Conservation (phyloP, 192 early-diverging fungal genomes). For the Phlyctochytrium arcticum region DNA sequence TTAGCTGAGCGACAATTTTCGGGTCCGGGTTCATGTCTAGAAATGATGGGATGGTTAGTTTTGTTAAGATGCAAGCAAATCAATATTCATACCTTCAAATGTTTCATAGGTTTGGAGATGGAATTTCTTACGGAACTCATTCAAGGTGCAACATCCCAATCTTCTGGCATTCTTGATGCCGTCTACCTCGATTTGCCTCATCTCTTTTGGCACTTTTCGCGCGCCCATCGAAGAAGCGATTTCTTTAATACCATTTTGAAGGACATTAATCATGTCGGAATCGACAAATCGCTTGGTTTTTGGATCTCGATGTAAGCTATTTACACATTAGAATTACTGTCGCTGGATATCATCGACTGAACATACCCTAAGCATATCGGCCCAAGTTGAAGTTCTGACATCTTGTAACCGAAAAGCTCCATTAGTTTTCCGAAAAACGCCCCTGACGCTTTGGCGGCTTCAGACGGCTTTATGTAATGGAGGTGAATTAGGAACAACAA, state of each 20-base stretch:
- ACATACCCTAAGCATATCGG: slow-evolving; percentile 20
- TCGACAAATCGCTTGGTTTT: slow-evolving; percentile 14
- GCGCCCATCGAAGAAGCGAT: slow-evolving; percentile 32
- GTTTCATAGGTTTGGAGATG: slow-evolving; percentile 28
- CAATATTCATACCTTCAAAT: slow-evolving; percentile 11
- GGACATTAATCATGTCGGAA: slow-evolving; percentile 20
- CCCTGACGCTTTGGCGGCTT: neutral
- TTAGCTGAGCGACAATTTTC: slow-evolving; percentile 14
- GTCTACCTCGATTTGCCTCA: slow-evolving; percentile 37
- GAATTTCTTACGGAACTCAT: slow-evolving; percentile 42
- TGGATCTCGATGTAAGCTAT: slow-evolving; percentile 24
- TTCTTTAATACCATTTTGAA: neutral
- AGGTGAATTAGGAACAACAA: neutral
- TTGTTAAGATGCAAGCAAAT: neutral
- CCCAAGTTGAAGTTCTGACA: neutral
- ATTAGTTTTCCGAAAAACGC: neutral
- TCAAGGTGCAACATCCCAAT: slow-evolving; percentile 44
- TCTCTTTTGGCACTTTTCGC: slow-evolving; percentile 28
- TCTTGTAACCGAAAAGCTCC: neutral
- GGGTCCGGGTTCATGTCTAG: slow-evolving; percentile 10
- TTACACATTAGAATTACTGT: neutral
- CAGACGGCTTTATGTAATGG: neutral
- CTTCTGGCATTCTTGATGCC: slow-evolving; percentile 40
- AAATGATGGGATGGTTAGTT: slow-evolving; percentile 27
- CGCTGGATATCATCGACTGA: neutral